phyloP scores from a whole-genome alignment of 257 asterid genomes.

The Solanum pennellii region DNA sequence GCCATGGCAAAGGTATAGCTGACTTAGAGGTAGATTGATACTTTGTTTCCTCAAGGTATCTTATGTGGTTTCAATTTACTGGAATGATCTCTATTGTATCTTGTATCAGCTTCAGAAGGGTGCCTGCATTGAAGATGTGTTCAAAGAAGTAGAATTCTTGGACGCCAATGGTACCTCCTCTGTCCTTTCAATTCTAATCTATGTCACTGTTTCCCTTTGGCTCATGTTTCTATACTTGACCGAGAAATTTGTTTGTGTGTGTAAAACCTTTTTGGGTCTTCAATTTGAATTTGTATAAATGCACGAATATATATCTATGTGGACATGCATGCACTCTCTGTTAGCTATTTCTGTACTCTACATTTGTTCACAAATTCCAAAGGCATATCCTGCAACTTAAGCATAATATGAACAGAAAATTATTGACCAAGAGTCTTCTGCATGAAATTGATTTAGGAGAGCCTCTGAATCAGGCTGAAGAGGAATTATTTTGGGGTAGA shows the following conservation, averaged over 20 bases:
- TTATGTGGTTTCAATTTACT: not conserved
- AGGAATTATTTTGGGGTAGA: not conserved
- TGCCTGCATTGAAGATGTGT: constrained; percentile 27
- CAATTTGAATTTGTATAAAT: not conserved
- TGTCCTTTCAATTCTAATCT: not conserved
- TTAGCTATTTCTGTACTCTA: not conserved
- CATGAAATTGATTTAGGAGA: not conserved
- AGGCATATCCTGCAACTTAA: not conserved
- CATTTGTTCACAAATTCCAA: not conserved
- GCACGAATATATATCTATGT: not conserved
- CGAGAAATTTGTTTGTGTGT: not conserved
- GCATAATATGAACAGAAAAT: not conserved
- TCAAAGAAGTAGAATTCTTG: constrained; percentile 35
- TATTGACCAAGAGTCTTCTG: not conserved
- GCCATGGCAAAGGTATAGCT: constrained; percentile 57
- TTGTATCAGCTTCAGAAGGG: constrained; percentile 53
- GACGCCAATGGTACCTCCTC: constrained; percentile 21
- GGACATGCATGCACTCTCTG: not conserved
- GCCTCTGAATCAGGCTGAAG: not conserved
- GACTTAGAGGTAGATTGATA: constrained; percentile 14
- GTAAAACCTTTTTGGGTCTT: not conserved
- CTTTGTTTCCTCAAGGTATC: constrained; percentile 7
- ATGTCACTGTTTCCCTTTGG: not conserved
- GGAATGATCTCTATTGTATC: constrained; percentile 14
- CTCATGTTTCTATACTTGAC: not conserved